These are phyloP conservation scores for Nakaseomyces nivariensis DNA, from an alignment of 1,139 yeast species.

Conservation along the genomic window DNA sequence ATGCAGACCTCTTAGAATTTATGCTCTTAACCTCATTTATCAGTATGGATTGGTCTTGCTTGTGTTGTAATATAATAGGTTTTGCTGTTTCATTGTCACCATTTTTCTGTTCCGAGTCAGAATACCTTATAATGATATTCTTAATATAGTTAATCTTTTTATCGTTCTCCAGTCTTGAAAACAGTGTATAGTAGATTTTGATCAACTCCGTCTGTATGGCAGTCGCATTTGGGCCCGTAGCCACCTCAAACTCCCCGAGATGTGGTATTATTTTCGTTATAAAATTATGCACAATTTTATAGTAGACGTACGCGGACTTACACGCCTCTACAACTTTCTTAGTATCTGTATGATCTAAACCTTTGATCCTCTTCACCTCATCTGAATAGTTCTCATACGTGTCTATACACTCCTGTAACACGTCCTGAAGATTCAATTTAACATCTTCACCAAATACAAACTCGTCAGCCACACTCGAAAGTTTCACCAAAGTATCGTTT, in stretches of 20 bases:
- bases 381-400: conserved; percentile 17
- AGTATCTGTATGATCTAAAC: neutral
- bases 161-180: conserved; percentile 14
- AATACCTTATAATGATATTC: conserved; percentile 12
- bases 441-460: conserved; percentile 1
- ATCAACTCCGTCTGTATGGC: conserved; percentile 9
- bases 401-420: conserved; percentile 18
- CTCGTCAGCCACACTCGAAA: conserved; percentile 1
- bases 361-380: conserved; percentile 15
- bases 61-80: neutral
- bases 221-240: neutral
- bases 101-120: conserved; percentile 4
- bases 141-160: conserved; percentile 15
- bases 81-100: neutral
- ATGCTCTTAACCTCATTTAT: neutral
- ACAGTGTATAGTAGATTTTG: conserved; percentile 19
- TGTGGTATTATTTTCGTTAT: conserved; percentile 20
- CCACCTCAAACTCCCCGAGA: conserved; percentile 16
- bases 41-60: neutral
- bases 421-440: conserved; percentile 12
- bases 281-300: conserved; percentile 22
- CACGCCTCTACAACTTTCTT: conserved; percentile 12
- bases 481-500: conserved; percentile 1
- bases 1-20: conserved; percentile 7
- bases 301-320: conserved; percentile 26